Conservation (phyloP, 169 alveolate species). For the Plasmodium ovale region DNA sequence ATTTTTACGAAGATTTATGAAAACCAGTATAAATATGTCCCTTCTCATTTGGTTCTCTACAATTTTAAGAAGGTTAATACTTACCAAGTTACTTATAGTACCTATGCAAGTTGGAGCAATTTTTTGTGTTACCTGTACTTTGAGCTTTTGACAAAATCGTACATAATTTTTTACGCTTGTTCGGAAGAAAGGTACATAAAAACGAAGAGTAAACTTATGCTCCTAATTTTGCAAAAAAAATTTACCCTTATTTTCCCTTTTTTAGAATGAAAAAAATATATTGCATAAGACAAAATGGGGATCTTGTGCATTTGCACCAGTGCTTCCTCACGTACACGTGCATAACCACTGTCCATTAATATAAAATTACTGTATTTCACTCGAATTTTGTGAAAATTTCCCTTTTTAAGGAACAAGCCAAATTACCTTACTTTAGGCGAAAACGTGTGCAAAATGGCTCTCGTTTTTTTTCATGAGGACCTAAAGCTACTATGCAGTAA, state of each 20-base stretch:
- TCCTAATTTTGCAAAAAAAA: no score
- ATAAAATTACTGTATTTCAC: not conserved
- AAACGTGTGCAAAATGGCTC: constrained; percentile 44
- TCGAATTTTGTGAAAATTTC: not conserved
- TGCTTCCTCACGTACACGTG: no score
- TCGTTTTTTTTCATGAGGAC: constrained; percentile 29
- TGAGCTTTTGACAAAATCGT: constrained; percentile 48
- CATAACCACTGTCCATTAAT: no score
- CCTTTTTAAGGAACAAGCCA: constrained; percentile 29
- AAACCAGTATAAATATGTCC: constrained; percentile 28
- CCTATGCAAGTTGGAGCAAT: not conserved
- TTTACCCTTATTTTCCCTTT: no score
- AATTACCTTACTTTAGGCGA: constrained; percentile 40
- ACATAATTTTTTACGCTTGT: constrained; percentile 21
- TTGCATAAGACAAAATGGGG: no score
- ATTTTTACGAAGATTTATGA: constrained; percentile 57
- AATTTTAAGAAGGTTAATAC: constrained; percentile 25
- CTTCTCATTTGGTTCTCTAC: constrained; percentile 40
- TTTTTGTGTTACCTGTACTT: constrained; percentile 23
- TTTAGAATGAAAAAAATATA: no score
- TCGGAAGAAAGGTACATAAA: constrained; percentile 39
- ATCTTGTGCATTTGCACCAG: no score
- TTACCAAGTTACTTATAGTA: not conserved
- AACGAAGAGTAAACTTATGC: no score
- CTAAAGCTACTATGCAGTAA: constrained; percentile 46